Percentiles rank a stretch among this genome's conserved stretches.
These are phyloP conservation scores for Aspergillus sclerotiicarbonarius DNA, from an alignment of 495 filamentous ascomycete genomes.

Conservation along the genomic window DNA sequence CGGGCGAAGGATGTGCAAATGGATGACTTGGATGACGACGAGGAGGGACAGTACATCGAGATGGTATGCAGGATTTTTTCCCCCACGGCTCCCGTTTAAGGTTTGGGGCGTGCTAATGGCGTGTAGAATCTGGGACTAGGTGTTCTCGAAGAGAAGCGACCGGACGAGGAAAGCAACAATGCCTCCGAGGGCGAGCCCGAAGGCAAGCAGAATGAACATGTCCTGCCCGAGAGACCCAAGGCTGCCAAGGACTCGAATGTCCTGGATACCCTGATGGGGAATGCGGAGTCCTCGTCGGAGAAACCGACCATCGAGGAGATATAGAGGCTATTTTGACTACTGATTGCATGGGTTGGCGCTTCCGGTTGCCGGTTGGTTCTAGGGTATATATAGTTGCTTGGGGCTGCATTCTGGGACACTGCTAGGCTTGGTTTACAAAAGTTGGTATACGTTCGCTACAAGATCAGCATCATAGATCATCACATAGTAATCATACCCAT, in stretches of 20 bases:
- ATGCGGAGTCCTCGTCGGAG: constrained; percentile 25
- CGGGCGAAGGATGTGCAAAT: constrained; percentile 31
- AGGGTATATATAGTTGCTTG: no score
- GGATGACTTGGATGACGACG: constrained; percentile 34
- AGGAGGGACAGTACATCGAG: constrained; percentile 45
- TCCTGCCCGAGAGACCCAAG: constrained; percentile 2
- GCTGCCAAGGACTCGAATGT: constrained; percentile 40
- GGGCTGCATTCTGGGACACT: not conserved
- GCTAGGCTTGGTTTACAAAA: not conserved
- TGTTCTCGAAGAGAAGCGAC: constrained; percentile 48
- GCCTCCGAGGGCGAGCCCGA: constrained; percentile 15
- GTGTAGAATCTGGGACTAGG: constrained; percentile 51
- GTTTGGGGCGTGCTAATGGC: not conserved
- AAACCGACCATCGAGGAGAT: constrained; percentile 46
- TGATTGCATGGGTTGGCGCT: constrained; percentile 15
- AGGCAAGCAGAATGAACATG: constrained; percentile 5
- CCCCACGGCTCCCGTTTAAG: not conserved
- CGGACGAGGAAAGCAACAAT: constrained; percentile 19
- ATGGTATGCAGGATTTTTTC: constrained; percentile 37
- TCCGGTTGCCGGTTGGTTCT: constrained; percentile 3
- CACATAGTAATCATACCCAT: constrained; percentile 15
- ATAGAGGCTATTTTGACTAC: not conserved
- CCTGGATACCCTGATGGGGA: constrained; percentile 42
- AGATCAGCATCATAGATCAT: no score
- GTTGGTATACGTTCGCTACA: constrained; percentile 5